Evolutionary conservation across 164 flowering plant species (phyloP).

Genomic region (Kalanchoe fedtschenkoi): DNA sequence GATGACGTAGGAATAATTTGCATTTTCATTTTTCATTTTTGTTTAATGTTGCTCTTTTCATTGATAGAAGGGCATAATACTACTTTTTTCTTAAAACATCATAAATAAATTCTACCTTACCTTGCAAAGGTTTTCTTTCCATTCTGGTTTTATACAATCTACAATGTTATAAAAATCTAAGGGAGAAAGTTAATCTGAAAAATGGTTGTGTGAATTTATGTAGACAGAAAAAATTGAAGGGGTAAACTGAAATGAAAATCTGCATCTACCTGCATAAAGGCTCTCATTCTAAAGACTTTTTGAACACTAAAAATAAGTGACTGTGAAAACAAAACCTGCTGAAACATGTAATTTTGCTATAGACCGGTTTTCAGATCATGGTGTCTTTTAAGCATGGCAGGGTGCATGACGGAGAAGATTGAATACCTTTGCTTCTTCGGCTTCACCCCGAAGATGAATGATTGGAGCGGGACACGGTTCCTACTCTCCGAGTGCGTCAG

Average conservation of each 20-base stretch:
- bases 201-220: too few relatives aligned
- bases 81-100: too few relatives aligned
- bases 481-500: slow-evolving; percentile 21
- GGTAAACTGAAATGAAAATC: background rate
- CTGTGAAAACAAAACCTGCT: background rate
- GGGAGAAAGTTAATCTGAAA: too few relatives aligned
- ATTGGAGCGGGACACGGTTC: slow-evolving; percentile 42
- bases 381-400: slow-evolving; percentile 38
- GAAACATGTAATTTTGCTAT: background rate
- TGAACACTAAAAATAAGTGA: background rate
- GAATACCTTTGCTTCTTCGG: slow-evolving; percentile 46
- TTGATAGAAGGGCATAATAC: too few relatives aligned
- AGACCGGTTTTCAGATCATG: slow-evolving; percentile 15
- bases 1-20: too few relatives aligned
- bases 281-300: background rate
- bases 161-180: too few relatives aligned
- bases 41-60: too few relatives aligned
- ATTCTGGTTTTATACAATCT: too few relatives aligned
- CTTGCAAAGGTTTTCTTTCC: too few relatives aligned
- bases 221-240: too few relatives aligned
- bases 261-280: background rate
- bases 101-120: too few relatives aligned
- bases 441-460: slow-evolving; percentile 62
- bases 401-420: slow-evolving; percentile 47
- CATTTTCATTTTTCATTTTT: too few relatives aligned